Evolutionary conservation across 129 eudicot genomes (phyloP).

Genomic region (Pseudognaphalium luteoalbum): DNA sequence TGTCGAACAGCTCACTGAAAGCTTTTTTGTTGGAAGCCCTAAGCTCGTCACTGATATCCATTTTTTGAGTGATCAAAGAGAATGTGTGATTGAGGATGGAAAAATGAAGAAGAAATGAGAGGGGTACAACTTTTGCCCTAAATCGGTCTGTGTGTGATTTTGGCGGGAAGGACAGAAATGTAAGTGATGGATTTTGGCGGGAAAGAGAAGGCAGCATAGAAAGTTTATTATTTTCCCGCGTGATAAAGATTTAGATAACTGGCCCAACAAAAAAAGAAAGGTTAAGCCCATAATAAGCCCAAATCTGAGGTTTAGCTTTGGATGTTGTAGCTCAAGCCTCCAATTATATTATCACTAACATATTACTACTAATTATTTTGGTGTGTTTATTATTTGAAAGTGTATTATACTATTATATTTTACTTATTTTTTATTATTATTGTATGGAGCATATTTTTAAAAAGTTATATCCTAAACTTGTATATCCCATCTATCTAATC

Average conservation of each 20-base stretch:
- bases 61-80: neutral
- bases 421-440: no score
- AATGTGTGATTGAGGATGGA: conserved; percentile 3
- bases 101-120: neutral
- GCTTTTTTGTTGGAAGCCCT: conserved; percentile 72
- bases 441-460: no score
- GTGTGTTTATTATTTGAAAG: no score
- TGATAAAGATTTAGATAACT: neutral
- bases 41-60: conserved; percentile 88
- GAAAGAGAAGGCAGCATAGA: neutral
- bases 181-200: conserved; percentile 24
- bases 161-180: conserved; percentile 34
- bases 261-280: neutral
- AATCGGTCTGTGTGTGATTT: conserved; percentile 10
- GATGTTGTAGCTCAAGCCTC: neutral
- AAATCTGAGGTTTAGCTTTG: neutral
- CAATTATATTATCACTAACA: no score
- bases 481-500: no score
- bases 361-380: no score
- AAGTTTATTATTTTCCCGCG: conserved; percentile 1
- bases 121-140: conserved; percentile 31
- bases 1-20: conserved; percentile 70
- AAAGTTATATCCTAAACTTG: no score
- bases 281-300: neutral
- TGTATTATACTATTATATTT: no score